These are phyloP conservation scores for Flaveria robusta DNA, from an alignment of 129 eudicot genomes.

Conservation along the genomic window DNA sequence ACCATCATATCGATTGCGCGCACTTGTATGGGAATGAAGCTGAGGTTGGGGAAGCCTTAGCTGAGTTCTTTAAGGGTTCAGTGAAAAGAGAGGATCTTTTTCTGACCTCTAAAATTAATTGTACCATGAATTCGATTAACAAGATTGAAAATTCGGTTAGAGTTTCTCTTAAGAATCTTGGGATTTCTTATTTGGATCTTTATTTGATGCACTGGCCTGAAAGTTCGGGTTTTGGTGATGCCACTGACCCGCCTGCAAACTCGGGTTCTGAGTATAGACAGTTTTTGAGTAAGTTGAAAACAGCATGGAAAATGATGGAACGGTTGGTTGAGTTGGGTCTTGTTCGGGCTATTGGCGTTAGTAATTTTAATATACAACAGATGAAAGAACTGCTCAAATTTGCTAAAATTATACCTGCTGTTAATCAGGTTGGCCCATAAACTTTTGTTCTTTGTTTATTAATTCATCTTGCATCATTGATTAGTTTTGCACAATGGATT, in stretches of 20 bases:
- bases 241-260: constrained; percentile 60
- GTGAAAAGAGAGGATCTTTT: constrained; percentile 56
- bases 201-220: constrained; percentile 75
- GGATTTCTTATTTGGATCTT: constrained; percentile 58
- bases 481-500: neutral
- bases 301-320: constrained; percentile 61
- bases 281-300: constrained; percentile 51
- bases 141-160: constrained; percentile 61
- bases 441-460: constrained; percentile 7
- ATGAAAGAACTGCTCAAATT: constrained; percentile 56
- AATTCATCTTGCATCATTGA: constrained; percentile 1
- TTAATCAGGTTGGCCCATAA: constrained; percentile 49
- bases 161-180: constrained; percentile 61
- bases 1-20: constrained; percentile 62
- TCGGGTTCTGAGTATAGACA: constrained; percentile 54
- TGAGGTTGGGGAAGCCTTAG: constrained; percentile 59
- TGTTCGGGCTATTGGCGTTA: constrained; percentile 62
- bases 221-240: constrained; percentile 61
- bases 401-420: constrained; percentile 53
- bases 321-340: constrained; percentile 53
- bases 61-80: constrained; percentile 50
- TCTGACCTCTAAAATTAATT: constrained; percentile 51
- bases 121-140: constrained; percentile 60
- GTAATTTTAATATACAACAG: constrained; percentile 59
- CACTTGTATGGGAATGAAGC: constrained; percentile 62